phyloP scores from a whole-genome alignment of 768 basidiomycete species.

The Rossbeevera mucosa region DNA sequence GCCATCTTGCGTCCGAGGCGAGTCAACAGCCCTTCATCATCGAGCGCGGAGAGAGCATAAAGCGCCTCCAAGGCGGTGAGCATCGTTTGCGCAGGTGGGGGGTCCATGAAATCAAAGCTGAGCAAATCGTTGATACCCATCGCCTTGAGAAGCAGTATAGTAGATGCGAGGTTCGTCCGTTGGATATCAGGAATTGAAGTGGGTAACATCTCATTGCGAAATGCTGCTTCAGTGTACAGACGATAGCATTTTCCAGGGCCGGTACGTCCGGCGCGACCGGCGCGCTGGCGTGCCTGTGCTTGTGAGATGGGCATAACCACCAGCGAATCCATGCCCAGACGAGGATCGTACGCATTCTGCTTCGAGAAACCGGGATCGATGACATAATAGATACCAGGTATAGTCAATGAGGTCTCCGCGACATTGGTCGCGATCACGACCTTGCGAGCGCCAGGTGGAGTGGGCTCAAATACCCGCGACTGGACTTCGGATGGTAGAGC shows the following conservation, averaged over 20 bases:
- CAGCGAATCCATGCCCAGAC: slow-evolving; percentile 97
- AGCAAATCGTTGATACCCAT: slow-evolving; percentile 99
- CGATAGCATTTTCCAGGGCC: slow-evolving; percentile 99
- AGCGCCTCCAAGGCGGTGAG: slow-evolving; percentile 91
- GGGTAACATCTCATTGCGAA: slow-evolving; percentile 97
- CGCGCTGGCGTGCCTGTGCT: slow-evolving; percentile 92
- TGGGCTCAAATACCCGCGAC: slow-evolving; percentile 95
- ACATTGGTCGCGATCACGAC: slow-evolving; percentile 99
- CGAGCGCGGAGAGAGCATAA: slow-evolving; percentile 92
- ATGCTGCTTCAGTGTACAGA: slow-evolving; percentile 96
- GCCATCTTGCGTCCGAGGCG: slow-evolving; percentile 98
- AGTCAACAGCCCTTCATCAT: slow-evolving; percentile 94
- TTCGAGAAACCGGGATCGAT: slow-evolving; percentile 98
- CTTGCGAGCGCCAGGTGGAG: slow-evolving; percentile 97
- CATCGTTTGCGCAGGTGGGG: slow-evolving; percentile 95
- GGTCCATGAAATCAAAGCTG: slow-evolving; percentile 99
- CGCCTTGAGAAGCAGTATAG: slow-evolving; percentile 93
- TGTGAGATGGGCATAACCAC: slow-evolving; percentile 99
- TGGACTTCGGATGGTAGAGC: slow-evolving; percentile 98
- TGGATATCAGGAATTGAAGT: slow-evolving; percentile 98
- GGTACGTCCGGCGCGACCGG: slow-evolving; percentile 95
- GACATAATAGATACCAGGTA: slow-evolving; percentile 98
- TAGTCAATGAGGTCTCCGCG: slow-evolving; percentile 96
- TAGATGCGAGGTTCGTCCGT: slow-evolving; percentile 85
- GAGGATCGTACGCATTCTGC: slow-evolving; percentile 97